These are phyloP conservation scores for Mortierella sp. DNA, from an alignment of 371 early-diverging fungal genomes.

Conservation along the genomic window DNA sequence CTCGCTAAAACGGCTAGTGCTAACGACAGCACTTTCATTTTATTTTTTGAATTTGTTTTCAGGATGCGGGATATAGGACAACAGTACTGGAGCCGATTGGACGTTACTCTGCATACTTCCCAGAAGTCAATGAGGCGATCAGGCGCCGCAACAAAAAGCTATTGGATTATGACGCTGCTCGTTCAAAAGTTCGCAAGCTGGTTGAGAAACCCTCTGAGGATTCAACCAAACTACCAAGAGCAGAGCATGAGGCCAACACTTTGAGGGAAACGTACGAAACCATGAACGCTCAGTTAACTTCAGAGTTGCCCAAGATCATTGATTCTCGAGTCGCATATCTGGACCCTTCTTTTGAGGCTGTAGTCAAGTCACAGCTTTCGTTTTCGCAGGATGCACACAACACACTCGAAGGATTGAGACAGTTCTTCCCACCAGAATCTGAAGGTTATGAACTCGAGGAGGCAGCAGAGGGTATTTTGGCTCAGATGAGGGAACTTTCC, in stretches of 20 bases:
- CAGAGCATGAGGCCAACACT: slow-evolving; percentile 81
- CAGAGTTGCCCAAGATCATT: slow-evolving; percentile 92
- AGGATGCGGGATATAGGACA: slow-evolving; percentile 84
- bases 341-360: slow-evolving; percentile 88
- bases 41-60: slow-evolving; percentile 40
- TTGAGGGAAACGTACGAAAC: slow-evolving; percentile 86
- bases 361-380: slow-evolving; percentile 88
- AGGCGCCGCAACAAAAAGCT: slow-evolving; percentile 89
- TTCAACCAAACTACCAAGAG: slow-evolving; percentile 72
- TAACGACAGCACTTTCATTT: background rate
- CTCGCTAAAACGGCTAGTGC: background rate
- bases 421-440: slow-evolving; percentile 66
- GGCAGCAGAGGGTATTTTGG: slow-evolving; percentile 80
- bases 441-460: slow-evolving; percentile 74
- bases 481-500: slow-evolving; percentile 90
- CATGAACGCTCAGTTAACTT: slow-evolving; percentile 82
- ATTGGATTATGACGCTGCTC: slow-evolving; percentile 88
- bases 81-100: slow-evolving; percentile 93
- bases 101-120: slow-evolving; percentile 88
- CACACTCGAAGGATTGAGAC: slow-evolving; percentile 69
- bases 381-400: slow-evolving; percentile 86
- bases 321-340: slow-evolving; percentile 44
- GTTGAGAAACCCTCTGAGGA: slow-evolving; percentile 87
- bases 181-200: slow-evolving; percentile 81
- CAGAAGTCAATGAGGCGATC: slow-evolving; percentile 93